Base-by-base conservation (phyloP, 1,284 basidiomycete species). In the Malassezia sympodialis region DNA sequence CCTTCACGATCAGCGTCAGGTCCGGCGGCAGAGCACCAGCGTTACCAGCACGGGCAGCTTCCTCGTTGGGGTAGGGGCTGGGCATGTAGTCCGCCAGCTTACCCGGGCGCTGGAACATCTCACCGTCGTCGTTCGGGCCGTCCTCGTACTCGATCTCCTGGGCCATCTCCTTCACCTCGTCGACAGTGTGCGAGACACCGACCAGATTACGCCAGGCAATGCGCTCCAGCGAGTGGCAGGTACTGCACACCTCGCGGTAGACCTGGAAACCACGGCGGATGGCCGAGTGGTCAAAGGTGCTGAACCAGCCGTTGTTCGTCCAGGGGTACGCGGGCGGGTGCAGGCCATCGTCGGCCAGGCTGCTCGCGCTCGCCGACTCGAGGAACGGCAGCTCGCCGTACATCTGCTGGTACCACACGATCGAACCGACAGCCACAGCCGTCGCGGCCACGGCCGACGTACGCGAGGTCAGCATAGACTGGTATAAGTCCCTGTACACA, bases 131-230 rank as follows among this genome's bases (percentile, higher is more conserved):
- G 76, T 96, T 85, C 50, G 94, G 94, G 51, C 94, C 94, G 75
- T 98, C 94, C 70, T 84, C 82, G 78, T 98, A 98, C 78, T 99
- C 94, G 59, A 93, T 80, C 56, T 73, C 69, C 79, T 93, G 91
- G 31, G 94, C 93, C 86, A 98, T 84, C 8, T 81, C 81, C 78
- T 89, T 89, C 62, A 80, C 82, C 78, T 99, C 93, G 67, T 93
- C 88, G 48, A 82, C 93, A 61, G 86, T 89, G 79, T 98, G 94
- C 34, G 90, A 96, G 56, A 96, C 89, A 75, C 90, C 94, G 67
- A 99, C 94, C 58, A 99, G 81, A 80, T 98, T 99, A 75, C 94
- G 88, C 94, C 94, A 99, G 60, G 94, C 94, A 76, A 98, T 91
- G 70, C 94, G 90, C 80, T 98, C 89, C 58, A 99, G 84, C 44